Conservation (phyloP, 2,329 filamentous ascomycete species). For the Penicillium brevicompactum region DNA sequence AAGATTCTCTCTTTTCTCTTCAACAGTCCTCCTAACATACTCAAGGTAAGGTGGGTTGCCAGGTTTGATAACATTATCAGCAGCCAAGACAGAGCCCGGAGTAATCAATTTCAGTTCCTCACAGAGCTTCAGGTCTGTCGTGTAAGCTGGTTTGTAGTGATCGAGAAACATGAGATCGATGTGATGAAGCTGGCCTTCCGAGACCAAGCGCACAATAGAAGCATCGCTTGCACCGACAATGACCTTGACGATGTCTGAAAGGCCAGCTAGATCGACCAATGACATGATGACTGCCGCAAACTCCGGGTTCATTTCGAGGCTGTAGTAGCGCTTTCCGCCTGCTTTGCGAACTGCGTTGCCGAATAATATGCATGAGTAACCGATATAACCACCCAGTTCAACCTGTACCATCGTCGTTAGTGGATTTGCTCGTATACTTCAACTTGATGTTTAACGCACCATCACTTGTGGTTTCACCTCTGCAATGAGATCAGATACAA, state of each 20-base stretch:
- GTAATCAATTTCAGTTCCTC: constrained; percentile 69
- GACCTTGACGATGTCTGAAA: constrained; percentile 68
- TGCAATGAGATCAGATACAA: constrained; percentile 68
- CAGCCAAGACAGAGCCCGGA: constrained; percentile 52
- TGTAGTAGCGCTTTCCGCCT: constrained; percentile 67
- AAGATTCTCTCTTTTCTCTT: constrained; percentile 57
- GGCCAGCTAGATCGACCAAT: constrained; percentile 70
- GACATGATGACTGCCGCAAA: constrained; percentile 69
- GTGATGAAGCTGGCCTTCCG: constrained; percentile 53
- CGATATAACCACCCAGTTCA: constrained; percentile 77
- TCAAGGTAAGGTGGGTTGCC: constrained; percentile 54
- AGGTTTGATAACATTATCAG: constrained; percentile 49
- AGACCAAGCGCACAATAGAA: constrained; percentile 62
- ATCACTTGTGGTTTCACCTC: constrained; percentile 67
- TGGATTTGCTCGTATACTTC: neutral
- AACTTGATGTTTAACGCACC: constrained; percentile 44
- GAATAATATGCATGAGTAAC: constrained; percentile 77
- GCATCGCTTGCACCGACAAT: constrained; percentile 68
- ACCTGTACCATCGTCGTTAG: neutral
- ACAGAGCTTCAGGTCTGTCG: constrained; percentile 73
- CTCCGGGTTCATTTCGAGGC: constrained; percentile 71
- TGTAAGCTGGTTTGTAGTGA: constrained; percentile 77
- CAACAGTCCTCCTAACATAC: constrained; percentile 67
- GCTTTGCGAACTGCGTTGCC: constrained; percentile 63
- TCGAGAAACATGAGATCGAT: constrained; percentile 79